These are phyloP conservation scores for Pseudocercospora crystallina DNA, from an alignment of 2,329 filamentous ascomycete species.

Conservation along the genomic window DNA sequence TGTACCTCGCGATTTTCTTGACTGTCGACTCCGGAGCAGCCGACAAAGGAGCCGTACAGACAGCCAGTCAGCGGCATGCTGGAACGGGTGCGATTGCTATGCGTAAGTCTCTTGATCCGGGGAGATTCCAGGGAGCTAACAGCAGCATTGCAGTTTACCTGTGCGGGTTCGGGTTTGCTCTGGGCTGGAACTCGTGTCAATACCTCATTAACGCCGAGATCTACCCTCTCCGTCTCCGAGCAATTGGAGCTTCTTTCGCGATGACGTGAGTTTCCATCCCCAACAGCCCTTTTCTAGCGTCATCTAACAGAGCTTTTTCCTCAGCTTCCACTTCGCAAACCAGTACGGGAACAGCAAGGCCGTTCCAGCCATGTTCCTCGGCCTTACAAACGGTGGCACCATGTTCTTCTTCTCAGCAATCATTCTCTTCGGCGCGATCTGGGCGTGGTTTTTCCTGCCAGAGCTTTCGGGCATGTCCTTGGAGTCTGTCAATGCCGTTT, in stretches of 20 bases:
- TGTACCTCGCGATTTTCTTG: conserved; percentile 52
- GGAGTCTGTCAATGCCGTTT: conserved; percentile 57
- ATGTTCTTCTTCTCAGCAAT: conserved; percentile 73
- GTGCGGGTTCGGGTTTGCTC: conserved; percentile 65
- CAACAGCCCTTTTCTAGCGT: conserved; percentile 49
- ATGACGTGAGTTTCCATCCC: conserved; percentile 78
- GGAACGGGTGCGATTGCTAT: conserved; percentile 61
- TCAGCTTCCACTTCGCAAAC: no score
- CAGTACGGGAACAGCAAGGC: conserved; percentile 74
- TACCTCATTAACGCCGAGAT: conserved; percentile 74
- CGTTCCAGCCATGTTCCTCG: conserved; percentile 70
- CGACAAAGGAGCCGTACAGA: conserved; percentile 48
- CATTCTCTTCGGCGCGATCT: conserved; percentile 63
- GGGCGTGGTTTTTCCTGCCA: conserved; percentile 59
- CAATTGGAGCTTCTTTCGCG: conserved; percentile 65
- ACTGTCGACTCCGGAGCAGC: conserved; percentile 52
- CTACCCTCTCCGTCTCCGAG: conserved; percentile 70
- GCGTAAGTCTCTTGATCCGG: neutral
- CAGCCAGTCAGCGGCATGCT: conserved; percentile 51
- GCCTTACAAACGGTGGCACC: conserved; percentile 59
- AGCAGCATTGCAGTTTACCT: conserved; percentile 36
- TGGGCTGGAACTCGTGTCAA: no score
- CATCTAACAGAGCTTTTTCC: neutral
- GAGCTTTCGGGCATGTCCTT: conserved; percentile 52
- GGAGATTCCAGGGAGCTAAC: conserved; percentile 31